phyloP scores from a whole-genome alignment of 805 yeast species.

The Candida pseudofarinosa region DNA sequence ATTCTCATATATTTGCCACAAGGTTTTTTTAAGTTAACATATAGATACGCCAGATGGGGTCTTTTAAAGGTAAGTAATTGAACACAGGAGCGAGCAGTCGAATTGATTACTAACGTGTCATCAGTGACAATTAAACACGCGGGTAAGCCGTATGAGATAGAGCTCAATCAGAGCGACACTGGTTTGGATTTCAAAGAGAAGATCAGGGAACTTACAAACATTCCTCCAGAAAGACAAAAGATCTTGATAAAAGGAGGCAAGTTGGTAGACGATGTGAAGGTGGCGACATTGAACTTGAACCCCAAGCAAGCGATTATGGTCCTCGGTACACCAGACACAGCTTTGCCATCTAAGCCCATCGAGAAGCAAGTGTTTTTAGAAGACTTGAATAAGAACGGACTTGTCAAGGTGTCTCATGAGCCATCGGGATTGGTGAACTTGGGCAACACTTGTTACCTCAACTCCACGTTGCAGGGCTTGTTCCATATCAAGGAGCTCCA shows the following conservation, averaged over 20 bases:
- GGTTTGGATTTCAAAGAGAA: constrained; percentile 65
- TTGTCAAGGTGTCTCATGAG: constrained; percentile 33
- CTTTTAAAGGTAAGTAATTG: constrained; percentile 9
- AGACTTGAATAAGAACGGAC: constrained; percentile 52
- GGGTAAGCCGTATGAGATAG: constrained; percentile 38
- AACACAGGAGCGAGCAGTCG: background rate
- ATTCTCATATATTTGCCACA: background rate
- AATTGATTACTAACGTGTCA: constrained; percentile 4
- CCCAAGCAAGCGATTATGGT: constrained; percentile 75
- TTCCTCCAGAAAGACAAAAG: constrained; percentile 89
- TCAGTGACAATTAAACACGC: constrained; percentile 36
- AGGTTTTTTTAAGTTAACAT: background rate
- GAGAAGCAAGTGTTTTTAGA: constrained; percentile 60
- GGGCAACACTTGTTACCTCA: constrained; percentile 78
- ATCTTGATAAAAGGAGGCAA: constrained; percentile 88
- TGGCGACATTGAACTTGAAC: constrained; percentile 53
- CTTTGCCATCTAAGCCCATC: constrained; percentile 49
- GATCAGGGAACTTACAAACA: constrained; percentile 68
- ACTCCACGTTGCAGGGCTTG: constrained; percentile 62
- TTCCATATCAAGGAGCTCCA: constrained; percentile 43
- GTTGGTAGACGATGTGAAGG: constrained; percentile 62
- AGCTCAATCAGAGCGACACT: constrained; percentile 47
- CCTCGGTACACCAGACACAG: constrained; percentile 82
- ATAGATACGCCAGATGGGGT: constrained; percentile 3
- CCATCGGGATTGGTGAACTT: constrained; percentile 68